Conservation (phyloP, 192 early-diverging fungal species). For the Phycomyces nitens region DNA sequence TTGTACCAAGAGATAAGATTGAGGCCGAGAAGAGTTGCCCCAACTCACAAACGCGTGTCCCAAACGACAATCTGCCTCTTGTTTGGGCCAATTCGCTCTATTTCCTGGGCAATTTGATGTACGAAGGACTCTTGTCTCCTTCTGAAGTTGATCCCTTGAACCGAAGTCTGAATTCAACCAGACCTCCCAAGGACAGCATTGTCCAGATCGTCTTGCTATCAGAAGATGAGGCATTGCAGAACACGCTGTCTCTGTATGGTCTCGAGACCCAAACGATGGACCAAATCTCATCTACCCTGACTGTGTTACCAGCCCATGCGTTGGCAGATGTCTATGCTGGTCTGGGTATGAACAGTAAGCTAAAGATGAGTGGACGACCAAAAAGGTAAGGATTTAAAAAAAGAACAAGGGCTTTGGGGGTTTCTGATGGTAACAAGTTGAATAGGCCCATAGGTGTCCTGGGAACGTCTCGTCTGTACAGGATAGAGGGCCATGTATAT, state of each 20-base stretch:
- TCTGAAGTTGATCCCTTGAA: constrained; percentile 82
- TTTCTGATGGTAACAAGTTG: background rate
- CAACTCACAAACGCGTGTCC: constrained; percentile 62
- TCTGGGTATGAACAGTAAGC: constrained; percentile 70
- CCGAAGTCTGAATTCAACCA: constrained; percentile 57
- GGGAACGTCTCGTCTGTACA: constrained; percentile 73
- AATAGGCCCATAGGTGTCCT: constrained; percentile 71
- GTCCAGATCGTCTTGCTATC: constrained; percentile 77
- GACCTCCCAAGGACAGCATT: constrained; percentile 49
- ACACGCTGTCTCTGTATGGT: constrained; percentile 64
- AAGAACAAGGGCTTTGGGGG: too few species aligned
- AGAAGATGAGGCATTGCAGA: constrained; percentile 67
- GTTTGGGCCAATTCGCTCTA: constrained; percentile 85
- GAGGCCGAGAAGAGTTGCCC: constrained; percentile 66
- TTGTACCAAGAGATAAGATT: constrained; percentile 68
- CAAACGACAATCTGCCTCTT: constrained; percentile 85
- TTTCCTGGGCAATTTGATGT: constrained; percentile 68
- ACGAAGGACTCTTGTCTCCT: constrained; percentile 69
- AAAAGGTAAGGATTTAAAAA: constrained; percentile 39
- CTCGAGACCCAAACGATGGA: constrained; percentile 75
- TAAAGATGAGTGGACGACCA: constrained; percentile 72
- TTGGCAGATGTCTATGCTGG: constrained; percentile 71
- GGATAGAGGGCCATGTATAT: constrained; percentile 76
- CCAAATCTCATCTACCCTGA: constrained; percentile 56
- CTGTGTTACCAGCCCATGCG: constrained; percentile 63